Percentiles rank a stretch among this genome's conserved stretches.
These are phyloP conservation scores for Camillea tinctor DNA, from an alignment of 2,329 filamentous ascomycete species.

Conservation along the genomic window DNA sequence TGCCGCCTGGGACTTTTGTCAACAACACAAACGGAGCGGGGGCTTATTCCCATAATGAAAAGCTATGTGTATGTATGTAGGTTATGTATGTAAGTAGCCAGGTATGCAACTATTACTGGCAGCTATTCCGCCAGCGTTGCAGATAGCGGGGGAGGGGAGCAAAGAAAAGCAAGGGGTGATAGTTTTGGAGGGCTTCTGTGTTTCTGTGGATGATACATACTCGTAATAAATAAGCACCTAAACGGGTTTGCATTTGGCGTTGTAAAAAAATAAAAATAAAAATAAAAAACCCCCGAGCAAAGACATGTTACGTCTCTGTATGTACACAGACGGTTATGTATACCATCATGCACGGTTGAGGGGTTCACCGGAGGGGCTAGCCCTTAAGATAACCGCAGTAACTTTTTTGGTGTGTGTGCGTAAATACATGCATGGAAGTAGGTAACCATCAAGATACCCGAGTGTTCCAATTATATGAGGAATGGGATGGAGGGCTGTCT, in stretches of 20 bases:
- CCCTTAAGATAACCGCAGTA: background rate
- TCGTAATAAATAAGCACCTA: background rate
- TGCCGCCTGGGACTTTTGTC: background rate
- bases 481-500: conserved; percentile 10
- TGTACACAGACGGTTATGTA: background rate
- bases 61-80: conserved; percentile 1
- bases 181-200: background rate
- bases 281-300: background rate
- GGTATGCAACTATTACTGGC: conserved; percentile 3
- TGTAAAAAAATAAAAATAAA: background rate
- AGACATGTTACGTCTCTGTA: background rate
- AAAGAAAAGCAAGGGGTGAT: conserved; percentile 4
- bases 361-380: background rate
- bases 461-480: conserved; percentile 1
- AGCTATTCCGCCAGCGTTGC: background rate
- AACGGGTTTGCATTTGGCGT: background rate
- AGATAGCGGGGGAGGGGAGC: background rate
- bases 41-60: background rate
- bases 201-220: background rate
- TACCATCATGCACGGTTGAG: background rate
- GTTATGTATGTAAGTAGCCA: conserved; percentile 2
- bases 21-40: background rate
- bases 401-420: background rate
- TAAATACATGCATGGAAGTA: background rate
- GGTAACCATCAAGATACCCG: background rate